Base-by-base conservation (phyloP, 2,329 filamentous ascomycete genomes). In the Neonectria punicea region DNA sequence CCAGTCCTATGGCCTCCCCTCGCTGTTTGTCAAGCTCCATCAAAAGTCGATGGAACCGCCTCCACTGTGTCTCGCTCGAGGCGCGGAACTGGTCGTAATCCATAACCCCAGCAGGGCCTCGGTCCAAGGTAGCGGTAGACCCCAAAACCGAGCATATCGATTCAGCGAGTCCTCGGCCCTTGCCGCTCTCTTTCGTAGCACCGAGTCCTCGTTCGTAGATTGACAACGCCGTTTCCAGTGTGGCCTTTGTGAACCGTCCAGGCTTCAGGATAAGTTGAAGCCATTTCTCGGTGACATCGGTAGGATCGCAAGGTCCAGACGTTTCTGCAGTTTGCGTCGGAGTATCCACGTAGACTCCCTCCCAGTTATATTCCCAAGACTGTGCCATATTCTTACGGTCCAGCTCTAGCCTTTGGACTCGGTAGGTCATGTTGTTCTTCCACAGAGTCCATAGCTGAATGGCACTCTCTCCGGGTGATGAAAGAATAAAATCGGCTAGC, bases 21-120 rank as follows among this genome's bases (percentile, higher is more conserved):
- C 94, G 87, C 73, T 93, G 91, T 73, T 92, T 94, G 76, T 98
- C 94, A 44, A 99, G 82, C 76, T 97, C 94, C 13, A 92, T 85
- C 18, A 97, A 86, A 18, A 98, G 85, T 34, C 94, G 90, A 81
- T 94, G 97, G 79, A 97, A 97, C 55, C 92, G 89, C 67, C 92
- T 89, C 96, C 96, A 99, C 77, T 97, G 94, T 11, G 87, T 86
- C 75, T 96, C 92, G 58, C 91, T 90, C 34, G 93, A 90, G 36
- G 85, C 82, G 61, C 92, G 87, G 76, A 94, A 96, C 62, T 90
- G 86, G 25, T 92, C 89, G 71, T 93, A 93, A 73, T 97, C 92
- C 79, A 93, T 88, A 30, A 86, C 86, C 14, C 89, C 89, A 14
- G 88, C 85, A 10, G 88, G 81, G 32, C 82, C 84, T 58, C 88